Percentiles rank a stretch among this genome's conserved stretches.
Evolutionary conservation across 2,329 filamentous ascomycete genomes (phyloP).

Genomic region (Metarhizium robertsii): DNA sequence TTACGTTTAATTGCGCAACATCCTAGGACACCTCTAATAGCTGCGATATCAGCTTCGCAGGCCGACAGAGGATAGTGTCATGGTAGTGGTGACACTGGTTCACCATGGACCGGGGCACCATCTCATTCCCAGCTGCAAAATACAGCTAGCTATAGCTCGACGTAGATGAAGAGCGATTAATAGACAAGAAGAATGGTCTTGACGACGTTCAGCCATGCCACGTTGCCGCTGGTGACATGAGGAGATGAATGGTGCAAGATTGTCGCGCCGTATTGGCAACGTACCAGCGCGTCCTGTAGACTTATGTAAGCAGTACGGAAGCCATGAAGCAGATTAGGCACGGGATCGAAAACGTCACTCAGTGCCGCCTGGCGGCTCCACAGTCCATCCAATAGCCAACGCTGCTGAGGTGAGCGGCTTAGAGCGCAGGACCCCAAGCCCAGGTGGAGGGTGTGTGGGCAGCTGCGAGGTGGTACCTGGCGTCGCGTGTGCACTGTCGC

Average conservation of each 20-base stretch:
- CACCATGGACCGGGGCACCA: not conserved
- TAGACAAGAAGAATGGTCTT: not conserved
- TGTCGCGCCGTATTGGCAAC: not conserved
- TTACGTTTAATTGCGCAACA: not conserved
- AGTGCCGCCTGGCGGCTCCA: slow-evolving; percentile 4
- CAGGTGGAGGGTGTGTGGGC: too few species aligned
- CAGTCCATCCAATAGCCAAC: slow-evolving; percentile 2
- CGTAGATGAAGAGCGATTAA: not conserved
- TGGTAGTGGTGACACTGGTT: not conserved
- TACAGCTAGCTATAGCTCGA: not conserved
- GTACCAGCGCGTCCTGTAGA: too few species aligned
- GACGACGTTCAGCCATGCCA: too few species aligned
- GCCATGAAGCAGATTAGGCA: slow-evolving; percentile 4
- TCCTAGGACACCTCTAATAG: not conserved
- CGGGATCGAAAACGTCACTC: slow-evolving; percentile 14
- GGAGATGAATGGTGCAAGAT: not conserved
- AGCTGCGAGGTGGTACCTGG: slow-evolving; percentile 13
- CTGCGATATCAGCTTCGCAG: not conserved
- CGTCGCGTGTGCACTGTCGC: not conserved
- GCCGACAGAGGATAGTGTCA: not conserved
- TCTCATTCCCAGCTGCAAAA: not conserved
- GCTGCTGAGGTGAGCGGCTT: not conserved
- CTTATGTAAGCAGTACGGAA: not conserved
- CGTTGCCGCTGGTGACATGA: too few species aligned
- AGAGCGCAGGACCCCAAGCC: too few species aligned